Conservation (phyloP, 306 rosid genomes). For the Prunus salicina region DNA sequence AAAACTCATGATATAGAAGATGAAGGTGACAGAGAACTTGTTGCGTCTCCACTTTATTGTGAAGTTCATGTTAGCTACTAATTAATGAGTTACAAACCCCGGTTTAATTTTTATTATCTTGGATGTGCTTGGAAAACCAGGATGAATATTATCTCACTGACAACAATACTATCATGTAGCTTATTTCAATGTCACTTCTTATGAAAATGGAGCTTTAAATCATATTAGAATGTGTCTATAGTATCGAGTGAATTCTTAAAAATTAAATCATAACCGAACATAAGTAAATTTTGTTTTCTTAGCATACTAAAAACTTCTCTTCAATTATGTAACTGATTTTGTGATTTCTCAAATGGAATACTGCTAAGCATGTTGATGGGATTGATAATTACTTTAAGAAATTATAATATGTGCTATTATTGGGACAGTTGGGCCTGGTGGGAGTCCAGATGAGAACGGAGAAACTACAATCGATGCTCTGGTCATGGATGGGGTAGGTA, state of each 20-base stretch:
- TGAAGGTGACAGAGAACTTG: neutral
- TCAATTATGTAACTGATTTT: neutral
- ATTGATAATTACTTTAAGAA: neutral
- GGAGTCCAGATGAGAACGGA: slow-evolving; percentile 96
- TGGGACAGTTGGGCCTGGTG: slow-evolving; percentile 91
- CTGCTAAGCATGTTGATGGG: neutral
- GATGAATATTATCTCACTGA: neutral
- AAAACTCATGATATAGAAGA: neutral
- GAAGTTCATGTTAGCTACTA: neutral
- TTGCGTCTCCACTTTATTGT: neutral
- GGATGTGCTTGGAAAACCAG: neutral
- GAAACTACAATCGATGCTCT: slow-evolving; percentile 92
- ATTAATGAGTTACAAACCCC: neutral
- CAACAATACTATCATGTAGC: neutral
- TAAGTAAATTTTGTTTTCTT: neutral
- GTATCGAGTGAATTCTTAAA: neutral
- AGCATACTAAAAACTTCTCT: neutral
- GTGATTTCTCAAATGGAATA: neutral
- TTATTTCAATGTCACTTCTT: neutral
- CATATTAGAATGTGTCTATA: neutral
- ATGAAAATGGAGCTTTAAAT: neutral
- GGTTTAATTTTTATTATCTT: neutral
- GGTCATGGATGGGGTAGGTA: slow-evolving; percentile 88
- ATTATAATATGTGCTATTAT: neutral
- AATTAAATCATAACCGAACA: neutral